These are phyloP conservation scores for Penicillium oxalicum DNA, from an alignment of 2,329 filamentous ascomycete species.

Conservation along the genomic window DNA sequence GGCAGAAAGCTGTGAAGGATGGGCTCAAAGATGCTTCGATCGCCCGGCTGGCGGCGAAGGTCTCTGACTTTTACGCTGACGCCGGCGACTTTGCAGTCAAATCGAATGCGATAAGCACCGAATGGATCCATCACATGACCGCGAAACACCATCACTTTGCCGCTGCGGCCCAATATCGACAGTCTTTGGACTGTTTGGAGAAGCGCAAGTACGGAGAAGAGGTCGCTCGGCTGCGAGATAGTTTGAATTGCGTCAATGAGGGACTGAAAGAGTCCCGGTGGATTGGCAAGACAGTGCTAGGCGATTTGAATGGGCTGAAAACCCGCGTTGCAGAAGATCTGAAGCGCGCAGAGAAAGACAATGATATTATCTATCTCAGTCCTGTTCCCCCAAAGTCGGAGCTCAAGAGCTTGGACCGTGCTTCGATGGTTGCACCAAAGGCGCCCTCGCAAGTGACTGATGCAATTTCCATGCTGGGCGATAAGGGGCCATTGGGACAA, in stretches of 20 bases:
- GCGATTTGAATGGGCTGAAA: conserved; percentile 78
- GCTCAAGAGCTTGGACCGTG: conserved; percentile 75
- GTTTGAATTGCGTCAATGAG: conserved; percentile 74
- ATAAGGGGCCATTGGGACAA: conserved; percentile 71
- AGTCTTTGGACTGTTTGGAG: conserved; percentile 84
- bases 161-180: conserved; percentile 86
- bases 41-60: conserved; percentile 80
- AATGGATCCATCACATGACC: conserved; percentile 97
- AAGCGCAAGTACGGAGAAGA: conserved; percentile 95
- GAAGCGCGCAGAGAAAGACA: conserved; percentile 90
- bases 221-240: conserved; percentile 77
- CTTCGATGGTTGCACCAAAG: conserved; percentile 76
- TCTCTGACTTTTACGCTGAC: conserved; percentile 82
- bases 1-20: conserved; percentile 95
- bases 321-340: conserved; percentile 77
- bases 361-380: conserved; percentile 87
- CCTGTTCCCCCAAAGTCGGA: conserved; percentile 84
- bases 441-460: conserved; percentile 76
- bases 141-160: conserved; percentile 98
- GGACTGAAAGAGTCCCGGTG: conserved; percentile 79
- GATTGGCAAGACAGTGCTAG: conserved; percentile 72
- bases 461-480: conserved; percentile 72
- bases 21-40: conserved; percentile 88
- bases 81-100: conserved; percentile 81
- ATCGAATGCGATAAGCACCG: conserved; percentile 81